Percentiles rank a stretch among this genome's conserved stretches.
Conservation (phyloP, 129 eudicot species). For the Flaveria robusta region DNA sequence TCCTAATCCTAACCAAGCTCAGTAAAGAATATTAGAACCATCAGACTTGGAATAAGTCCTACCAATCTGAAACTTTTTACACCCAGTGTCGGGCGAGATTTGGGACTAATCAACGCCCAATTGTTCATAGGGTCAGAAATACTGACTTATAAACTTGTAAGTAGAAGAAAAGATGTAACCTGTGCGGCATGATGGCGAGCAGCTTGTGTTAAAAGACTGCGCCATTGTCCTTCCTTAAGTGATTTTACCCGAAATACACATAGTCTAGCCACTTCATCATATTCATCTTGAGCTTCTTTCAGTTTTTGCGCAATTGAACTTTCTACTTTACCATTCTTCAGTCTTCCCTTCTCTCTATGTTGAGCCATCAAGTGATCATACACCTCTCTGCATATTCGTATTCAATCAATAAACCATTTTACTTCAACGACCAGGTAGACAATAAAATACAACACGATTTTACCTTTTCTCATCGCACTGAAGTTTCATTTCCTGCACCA, state of each 20-base stretch:
- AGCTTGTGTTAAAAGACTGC: slow-evolving; percentile 90
- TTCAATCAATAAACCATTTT: slow-evolving; percentile 17
- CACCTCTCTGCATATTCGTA: slow-evolving; percentile 61
- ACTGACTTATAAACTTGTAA: slow-evolving; percentile 11
- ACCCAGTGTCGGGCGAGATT: not conserved
- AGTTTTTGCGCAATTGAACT: slow-evolving; percentile 60
- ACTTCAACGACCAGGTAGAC: slow-evolving; percentile 17
- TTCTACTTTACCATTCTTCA: slow-evolving; percentile 70
- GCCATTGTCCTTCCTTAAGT: slow-evolving; percentile 87
- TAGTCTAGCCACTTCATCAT: slow-evolving; percentile 76
- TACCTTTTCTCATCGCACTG: slow-evolving; percentile 96
- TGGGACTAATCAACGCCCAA: not conserved
- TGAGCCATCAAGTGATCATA: slow-evolving; percentile 80
- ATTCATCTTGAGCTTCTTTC: slow-evolving; percentile 77
- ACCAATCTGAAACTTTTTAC: not conserved
- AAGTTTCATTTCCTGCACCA: slow-evolving; percentile 90
- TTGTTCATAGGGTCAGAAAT: slow-evolving; percentile 13
- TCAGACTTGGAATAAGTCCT: not conserved
- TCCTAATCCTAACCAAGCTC: not conserved
- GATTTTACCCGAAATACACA: slow-evolving; percentile 84
- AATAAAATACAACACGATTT: not conserved
- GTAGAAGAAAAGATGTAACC: slow-evolving; percentile 46
- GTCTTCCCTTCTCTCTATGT: slow-evolving; percentile 67
- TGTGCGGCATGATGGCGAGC: slow-evolving; percentile 97
- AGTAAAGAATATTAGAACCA: not conserved